Evolutionary conservation across 192 early-diverging fungal genomes (phyloP).

Genomic region (Spizellomyces sp.): DNA sequence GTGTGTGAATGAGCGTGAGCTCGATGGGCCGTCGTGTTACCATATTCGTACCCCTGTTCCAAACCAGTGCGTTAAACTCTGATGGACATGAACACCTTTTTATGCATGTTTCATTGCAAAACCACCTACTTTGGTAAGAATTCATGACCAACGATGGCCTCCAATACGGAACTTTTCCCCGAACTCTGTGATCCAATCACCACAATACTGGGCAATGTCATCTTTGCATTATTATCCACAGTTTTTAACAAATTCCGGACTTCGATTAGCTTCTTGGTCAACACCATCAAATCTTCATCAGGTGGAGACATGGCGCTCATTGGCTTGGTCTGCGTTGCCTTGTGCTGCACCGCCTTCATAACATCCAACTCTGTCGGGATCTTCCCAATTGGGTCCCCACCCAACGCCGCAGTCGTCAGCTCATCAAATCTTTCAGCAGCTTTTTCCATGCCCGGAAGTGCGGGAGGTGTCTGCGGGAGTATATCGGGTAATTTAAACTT

Average conservation of each 20-base stretch:
- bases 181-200: slow-evolving; percentile 55
- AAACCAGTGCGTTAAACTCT: neutral
- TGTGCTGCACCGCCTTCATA: slow-evolving; percentile 16
- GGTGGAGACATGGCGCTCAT: slow-evolving; percentile 51
- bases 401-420: slow-evolving; percentile 18
- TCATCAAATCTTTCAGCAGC: slow-evolving; percentile 18
- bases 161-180: slow-evolving; percentile 96
- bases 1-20: slow-evolving; percentile 94
- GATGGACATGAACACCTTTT: neutral
- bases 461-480: neutral
- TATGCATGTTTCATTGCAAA: neutral
- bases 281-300: slow-evolving; percentile 79
- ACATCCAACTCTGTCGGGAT: slow-evolving; percentile 14
- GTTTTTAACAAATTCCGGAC: slow-evolving; percentile 91
- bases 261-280: slow-evolving; percentile 95
- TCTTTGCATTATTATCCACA: slow-evolving; percentile 72
- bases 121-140: slow-evolving; percentile 79
- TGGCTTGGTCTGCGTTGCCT: slow-evolving; percentile 47
- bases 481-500: slow-evolving; percentile 35
- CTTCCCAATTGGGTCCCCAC: slow-evolving; percentile 29
- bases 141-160: slow-evolving; percentile 94
- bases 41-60: slow-evolving; percentile 74
- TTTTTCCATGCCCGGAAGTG: slow-evolving; percentile 15
- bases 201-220: slow-evolving; percentile 80
- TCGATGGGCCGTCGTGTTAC: slow-evolving; percentile 95